Evolutionary conservation across 2,329 filamentous ascomycete genomes (phyloP).

Genomic region (Trichoderma lentiforme): DNA sequence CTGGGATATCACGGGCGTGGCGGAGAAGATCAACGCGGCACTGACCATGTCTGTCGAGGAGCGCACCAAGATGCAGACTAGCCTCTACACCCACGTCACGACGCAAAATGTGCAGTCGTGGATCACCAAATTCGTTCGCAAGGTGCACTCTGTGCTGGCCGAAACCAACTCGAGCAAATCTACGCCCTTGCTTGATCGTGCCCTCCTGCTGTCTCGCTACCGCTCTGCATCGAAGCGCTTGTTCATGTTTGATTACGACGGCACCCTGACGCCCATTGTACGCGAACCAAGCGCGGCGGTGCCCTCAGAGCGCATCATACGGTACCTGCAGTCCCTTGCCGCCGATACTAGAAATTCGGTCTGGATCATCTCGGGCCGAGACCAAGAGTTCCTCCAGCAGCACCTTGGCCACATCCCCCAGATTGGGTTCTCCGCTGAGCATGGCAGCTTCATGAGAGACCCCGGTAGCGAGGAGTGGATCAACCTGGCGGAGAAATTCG

Average conservation of each 20-base stretch:
- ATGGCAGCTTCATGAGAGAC: constrained; percentile 89
- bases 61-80: constrained; percentile 65
- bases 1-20: constrained; percentile 84
- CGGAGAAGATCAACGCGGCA: constrained; percentile 76
- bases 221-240: constrained; percentile 71
- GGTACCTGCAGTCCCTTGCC: constrained; percentile 74
- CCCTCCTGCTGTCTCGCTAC: constrained; percentile 70
- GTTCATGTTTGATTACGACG: constrained; percentile 99
- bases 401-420: constrained; percentile 88
- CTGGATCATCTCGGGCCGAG: constrained; percentile 97
- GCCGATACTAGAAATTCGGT: constrained; percentile 79
- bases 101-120: constrained; percentile 83
- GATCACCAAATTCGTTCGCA: constrained; percentile 75
- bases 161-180: constrained; percentile 71
- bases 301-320: constrained; percentile 78
- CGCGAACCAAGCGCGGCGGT: constrained; percentile 85
- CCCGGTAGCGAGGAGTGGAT: constrained; percentile 77
- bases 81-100: constrained; percentile 79
- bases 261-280: constrained; percentile 92
- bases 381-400: constrained; percentile 85
- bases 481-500: constrained; percentile 78
- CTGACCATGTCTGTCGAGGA: constrained; percentile 69
- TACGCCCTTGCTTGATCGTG: constrained; percentile 78
- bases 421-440: constrained; percentile 93
- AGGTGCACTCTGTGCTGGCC: constrained; percentile 74